Evolutionary conservation across 208 protist genomes (phyloP), one percentile per base, ranked within the genome.

Genomic region (Acanthamoeba royreba): DNA sequence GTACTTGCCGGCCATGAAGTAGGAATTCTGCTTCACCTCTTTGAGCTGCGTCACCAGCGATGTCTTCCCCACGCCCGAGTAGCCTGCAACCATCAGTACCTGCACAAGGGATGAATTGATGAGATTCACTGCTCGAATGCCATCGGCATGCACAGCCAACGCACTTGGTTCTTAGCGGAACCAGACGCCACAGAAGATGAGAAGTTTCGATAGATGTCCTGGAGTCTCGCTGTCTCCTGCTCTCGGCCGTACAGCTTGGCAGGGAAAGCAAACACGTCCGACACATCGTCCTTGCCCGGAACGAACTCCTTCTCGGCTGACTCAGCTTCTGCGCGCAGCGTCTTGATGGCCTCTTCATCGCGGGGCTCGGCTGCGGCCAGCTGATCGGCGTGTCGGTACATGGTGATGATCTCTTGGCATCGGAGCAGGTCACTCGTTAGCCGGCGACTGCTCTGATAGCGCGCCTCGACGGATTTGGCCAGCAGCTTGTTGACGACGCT

Each of bases 1-100:
- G 85, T 91, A 91, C 52, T 91, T 91, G 53, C 85, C 85, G 2
- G 52, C 35, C 35, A 91, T 74, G 85, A 91, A 91, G 85, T 69
- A 91, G 49, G 85, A 22, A 15, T 72, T 9, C 22, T 91, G 53
- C 49, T 72, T 91, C n/a, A 91, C 40, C 53, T 91, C 55, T 17
- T 43, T 17, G 28, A 91, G 85, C n/a, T 91, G 85, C 13, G 25
- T 43, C 53, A 91, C 55, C 4, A 91, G 55, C 38, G 53, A 74
- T 9, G 85, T 91, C 52, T 91, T 91, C 25, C 85, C 85, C 35
- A 91, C 85, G 22, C 85, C 85, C 8, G 85, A 85, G 43, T 85
- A 85, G 74, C 74, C 74, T 11, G 74, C 74, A 40, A 85, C 74
- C 43, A 85, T 47, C 45, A 85, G 22, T 45, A 85, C 74, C 77